A percentile compares a stretch with the other conserved stretches of the same genome.
phyloP scores from a whole-genome alignment of 345 rosid species.

The Orychophragmus violaceus region DNA sequence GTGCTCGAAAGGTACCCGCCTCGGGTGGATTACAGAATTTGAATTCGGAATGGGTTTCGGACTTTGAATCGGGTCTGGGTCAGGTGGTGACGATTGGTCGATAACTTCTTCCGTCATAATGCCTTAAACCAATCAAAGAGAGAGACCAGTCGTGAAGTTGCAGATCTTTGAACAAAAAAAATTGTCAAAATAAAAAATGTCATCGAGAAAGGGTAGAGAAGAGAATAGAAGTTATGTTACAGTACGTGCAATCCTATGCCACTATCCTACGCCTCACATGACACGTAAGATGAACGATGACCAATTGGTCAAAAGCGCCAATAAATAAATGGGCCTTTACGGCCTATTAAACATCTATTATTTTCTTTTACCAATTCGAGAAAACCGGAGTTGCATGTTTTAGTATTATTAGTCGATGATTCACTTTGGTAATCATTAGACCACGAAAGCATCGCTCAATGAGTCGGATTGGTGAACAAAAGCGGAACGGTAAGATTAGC shows the following conservation, averaged over 20 bases:
- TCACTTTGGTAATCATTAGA: too few relatives aligned
- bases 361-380: too few relatives aligned
- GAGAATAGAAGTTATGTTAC: background rate
- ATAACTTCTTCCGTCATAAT: conserved; percentile 43
- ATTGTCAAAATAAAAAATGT: background rate
- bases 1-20: conserved; percentile 93
- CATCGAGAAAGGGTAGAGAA: background rate
- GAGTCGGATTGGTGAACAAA: too few relatives aligned
- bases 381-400: too few relatives aligned
- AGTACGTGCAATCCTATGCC: background rate
- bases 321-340: background rate
- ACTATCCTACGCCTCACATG: background rate
- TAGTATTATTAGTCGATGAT: too few relatives aligned
- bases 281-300: background rate
- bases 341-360: conserved; percentile 18
- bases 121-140: conserved; percentile 8
- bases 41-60: conserved; percentile 17
- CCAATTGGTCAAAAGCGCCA: too few relatives aligned
- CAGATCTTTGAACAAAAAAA: conserved; percentile 19
- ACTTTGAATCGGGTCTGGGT: conserved; percentile 22
- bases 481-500: too few relatives aligned
- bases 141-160: conserved; percentile 18
- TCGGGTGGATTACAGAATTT: conserved; percentile 57
- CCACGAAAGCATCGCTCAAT: too few relatives aligned
- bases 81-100: conserved; percentile 39